These are phyloP conservation scores for Hypoxylon perforatum DNA, from an alignment of 495 filamentous ascomycete species.

Conservation along the genomic window DNA sequence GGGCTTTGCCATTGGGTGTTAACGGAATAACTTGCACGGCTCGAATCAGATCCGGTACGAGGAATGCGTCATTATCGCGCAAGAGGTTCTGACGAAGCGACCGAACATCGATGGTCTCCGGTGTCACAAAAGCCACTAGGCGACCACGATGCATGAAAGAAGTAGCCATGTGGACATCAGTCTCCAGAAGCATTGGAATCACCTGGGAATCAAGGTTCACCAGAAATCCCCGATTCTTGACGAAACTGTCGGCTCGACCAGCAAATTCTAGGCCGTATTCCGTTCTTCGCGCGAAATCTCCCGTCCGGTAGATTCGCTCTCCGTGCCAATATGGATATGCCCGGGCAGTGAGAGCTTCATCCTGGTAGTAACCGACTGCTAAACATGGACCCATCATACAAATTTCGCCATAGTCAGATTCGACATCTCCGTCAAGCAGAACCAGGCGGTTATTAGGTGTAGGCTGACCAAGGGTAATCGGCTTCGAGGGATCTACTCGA, in stretches of 20 bases:
- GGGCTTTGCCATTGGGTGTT: slow-evolving; percentile 11
- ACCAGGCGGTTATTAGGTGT: background rate
- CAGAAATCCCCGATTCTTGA: slow-evolving; percentile 45
- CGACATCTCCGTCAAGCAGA: slow-evolving; percentile 17
- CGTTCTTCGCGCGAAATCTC: slow-evolving; percentile 30
- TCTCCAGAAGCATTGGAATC: background rate
- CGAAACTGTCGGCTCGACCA: slow-evolving; percentile 34
- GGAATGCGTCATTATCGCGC: slow-evolving; percentile 8
- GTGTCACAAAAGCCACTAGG: slow-evolving; percentile 33
- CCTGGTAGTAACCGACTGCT: slow-evolving; percentile 37
- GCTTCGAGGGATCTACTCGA: slow-evolving; percentile 16
- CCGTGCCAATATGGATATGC: slow-evolving; percentile 39
- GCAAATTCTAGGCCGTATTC: slow-evolving; percentile 21
- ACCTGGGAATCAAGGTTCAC: slow-evolving; percentile 36
- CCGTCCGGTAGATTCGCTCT: slow-evolving; percentile 33
- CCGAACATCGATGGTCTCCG: slow-evolving; percentile 14
- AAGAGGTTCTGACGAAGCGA: slow-evolving; percentile 1
- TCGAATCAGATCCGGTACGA: slow-evolving; percentile 14
- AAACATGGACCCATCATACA: slow-evolving; percentile 37
- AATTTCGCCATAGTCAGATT: slow-evolving; percentile 40
- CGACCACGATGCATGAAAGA: slow-evolving; percentile 32
- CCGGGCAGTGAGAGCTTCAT: slow-evolving; percentile 26
- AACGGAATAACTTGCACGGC: slow-evolving; percentile 8
- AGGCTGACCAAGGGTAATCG: slow-evolving; percentile 12
- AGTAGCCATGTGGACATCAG: slow-evolving; percentile 4